Evolutionary conservation across 208 protist species (phyloP), one percentile per base, ranked within the genome.

Genomic region (Novymonas esmeraldas): DNA sequence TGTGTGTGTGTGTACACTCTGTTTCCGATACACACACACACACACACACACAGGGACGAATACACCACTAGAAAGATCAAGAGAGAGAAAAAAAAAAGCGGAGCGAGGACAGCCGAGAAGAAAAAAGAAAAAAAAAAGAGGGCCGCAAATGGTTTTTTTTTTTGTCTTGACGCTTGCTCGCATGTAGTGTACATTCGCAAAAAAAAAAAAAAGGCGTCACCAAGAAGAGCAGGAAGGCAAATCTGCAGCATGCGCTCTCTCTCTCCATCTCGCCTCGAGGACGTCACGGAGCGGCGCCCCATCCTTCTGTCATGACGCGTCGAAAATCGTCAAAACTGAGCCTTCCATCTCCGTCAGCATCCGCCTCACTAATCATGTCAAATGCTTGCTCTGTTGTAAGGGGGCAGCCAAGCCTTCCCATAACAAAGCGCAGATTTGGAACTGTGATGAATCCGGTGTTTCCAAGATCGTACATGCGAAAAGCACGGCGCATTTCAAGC

Each of bases 391-490:
- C 90, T 2, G 79, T 50, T 20, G 88, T 93, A 28, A 99, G 78
- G 9, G 89, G 82, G 64, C 97, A 97, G 11, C 97, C 97, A 38
- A 99, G 73, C 38, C 93, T 81, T 13, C 84, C 89, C 93, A 99
- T 98, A 0, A 98, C 95, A 44, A 95, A 85, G 50, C 81, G 84
- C 26, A 99, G 71, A 70, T 98, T 96, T 13, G 83, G 85, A 46
- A 78, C 80, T 5, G 92, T 94, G 62, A 99, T 98, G 72, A 80
- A 97, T 6, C 97, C 97, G 0, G 94, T 97, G 58, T 97, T 94
- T 38, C 97, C 94, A 20, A 98, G 83, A 74, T 99, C 97, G 56
- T 98, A 99, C 31, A 98, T 88, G 20, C 77, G 76, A 78, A 99
- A 99, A 10, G 95, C 95, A 16, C 97, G 79, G 2, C 80, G 68